Evolutionary conservation across 305 asterid genomes (phyloP), one percentile per base, ranked within the genome.

Genomic region (Fraxinus latifolia): DNA sequence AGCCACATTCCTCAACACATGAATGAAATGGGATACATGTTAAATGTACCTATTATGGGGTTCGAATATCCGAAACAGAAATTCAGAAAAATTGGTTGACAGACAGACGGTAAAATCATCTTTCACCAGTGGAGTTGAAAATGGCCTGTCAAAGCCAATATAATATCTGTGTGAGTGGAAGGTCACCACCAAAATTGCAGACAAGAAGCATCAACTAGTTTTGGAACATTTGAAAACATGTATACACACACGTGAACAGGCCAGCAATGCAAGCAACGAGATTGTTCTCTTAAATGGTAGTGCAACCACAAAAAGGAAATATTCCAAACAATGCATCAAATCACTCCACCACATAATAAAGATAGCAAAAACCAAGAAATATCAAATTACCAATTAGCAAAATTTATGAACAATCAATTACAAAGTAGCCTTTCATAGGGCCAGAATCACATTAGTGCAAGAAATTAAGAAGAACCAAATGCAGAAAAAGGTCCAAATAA

Each of bases 101-200:
- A 32, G 5, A 32, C 34, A 32, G 34, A 32, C 5, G 5, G 60
- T 50, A 71, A 80, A 76, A 72, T 83, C 78, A 79, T 77, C 76
- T 82, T 62, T 67, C 84, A 85, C 89, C 92, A 84, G 83, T 88
- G 88, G 80, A 83, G 82, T 71, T 79, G 77, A 83, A 79, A 77
- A 77, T 25, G 81, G 88, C 90, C 97, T 87, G 91, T 81, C 80
- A 89, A 90, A 88, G 86, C 82, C 89, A 88, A 84, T 92, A 88
- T 50, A 75, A 82, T 83, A 83, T 90, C 62, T 89, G 83, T 84
- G 87, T 84, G 78, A 86, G 94, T 72, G 86, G 82, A 87, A 62
- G 88, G 82, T 82, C 74, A 87, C 81, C 87, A 89, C 85, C 85
- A 80, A 75, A 78, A 78, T 82, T 53, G 75, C 80, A 86, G 93